Conservation (phyloP, 2,329 filamentous ascomycete species). For the Diaporthe nobilis region DNA sequence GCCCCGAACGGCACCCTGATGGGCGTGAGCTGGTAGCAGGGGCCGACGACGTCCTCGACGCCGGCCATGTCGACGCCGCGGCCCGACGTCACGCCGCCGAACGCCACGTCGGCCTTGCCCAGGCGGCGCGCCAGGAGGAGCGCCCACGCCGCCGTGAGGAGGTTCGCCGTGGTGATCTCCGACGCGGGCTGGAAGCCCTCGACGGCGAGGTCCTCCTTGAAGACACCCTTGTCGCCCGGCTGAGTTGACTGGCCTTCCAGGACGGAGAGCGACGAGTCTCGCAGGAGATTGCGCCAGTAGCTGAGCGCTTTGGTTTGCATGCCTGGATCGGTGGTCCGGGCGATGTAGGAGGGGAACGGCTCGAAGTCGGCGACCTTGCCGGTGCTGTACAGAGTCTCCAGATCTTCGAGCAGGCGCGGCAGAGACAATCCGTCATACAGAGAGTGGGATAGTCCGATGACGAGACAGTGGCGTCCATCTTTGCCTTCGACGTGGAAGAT, state of each 20-base stretch:
- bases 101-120: conserved; percentile 53
- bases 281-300: conserved; percentile 60
- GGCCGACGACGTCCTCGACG: conserved; percentile 58
- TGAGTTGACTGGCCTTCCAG: conserved; percentile 12
- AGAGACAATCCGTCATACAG: conserved; percentile 63
- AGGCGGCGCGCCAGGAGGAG: conserved; percentile 55
- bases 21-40: conserved; percentile 61
- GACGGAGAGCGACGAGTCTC: conserved; percentile 54
- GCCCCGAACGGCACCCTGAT: conserved; percentile 56
- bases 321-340: conserved; percentile 45
- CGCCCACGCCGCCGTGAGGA: conserved; percentile 60
- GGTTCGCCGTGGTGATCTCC: conserved; percentile 57
- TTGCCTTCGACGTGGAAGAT: conserved; percentile 46
- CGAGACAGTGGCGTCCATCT: conserved; percentile 50
- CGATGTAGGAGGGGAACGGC: conserved; percentile 58
- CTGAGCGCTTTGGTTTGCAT: conserved; percentile 50
- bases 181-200: conserved; percentile 47
- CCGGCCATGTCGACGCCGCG: conserved; percentile 55
- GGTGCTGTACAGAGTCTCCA: conserved; percentile 55
- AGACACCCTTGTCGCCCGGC: conserved; percentile 39
- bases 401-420: conserved; percentile 56
- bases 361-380: conserved; percentile 46
- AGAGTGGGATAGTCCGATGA: conserved; percentile 61
- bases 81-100: conserved; percentile 59
- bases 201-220: conserved; percentile 42